Evolutionary conservation across 2,329 filamentous ascomycete genomes (phyloP).

Genomic region (Xenosphaeropsis pyriputrescens): DNA sequence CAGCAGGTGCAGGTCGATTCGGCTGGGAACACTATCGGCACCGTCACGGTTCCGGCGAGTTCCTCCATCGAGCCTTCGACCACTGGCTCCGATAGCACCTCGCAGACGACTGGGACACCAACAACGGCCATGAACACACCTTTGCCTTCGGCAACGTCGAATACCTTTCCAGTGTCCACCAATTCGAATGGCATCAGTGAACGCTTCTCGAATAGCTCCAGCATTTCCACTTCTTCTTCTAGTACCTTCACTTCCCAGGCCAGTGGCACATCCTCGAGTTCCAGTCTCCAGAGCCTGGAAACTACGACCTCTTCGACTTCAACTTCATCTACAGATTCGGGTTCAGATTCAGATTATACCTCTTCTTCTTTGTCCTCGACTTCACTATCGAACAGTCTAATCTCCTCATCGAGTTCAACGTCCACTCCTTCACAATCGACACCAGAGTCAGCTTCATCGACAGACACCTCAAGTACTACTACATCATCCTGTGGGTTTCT

Average conservation of each 20-base stretch:
- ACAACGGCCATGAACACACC: constrained; percentile 2
- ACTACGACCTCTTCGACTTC: no score
- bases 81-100: constrained; percentile 6
- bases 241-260: neutral
- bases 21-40: constrained; percentile 12
- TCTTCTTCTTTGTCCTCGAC: no score
- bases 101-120: constrained; percentile 1
- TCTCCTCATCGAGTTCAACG: neutral
- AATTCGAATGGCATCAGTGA: neutral
- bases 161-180: constrained; percentile 1
- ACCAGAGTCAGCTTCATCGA: neutral
- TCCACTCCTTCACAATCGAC: neutral
- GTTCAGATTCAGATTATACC: no score
- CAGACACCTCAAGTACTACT: neutral
- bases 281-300: no score
- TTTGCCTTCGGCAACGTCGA: constrained; percentile 4
- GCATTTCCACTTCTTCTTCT: constrained; percentile 3
- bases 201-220: constrained; percentile 3
- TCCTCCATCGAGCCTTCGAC: constrained; percentile 8
- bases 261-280: no score
- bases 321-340: no score
- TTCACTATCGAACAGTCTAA: no score
- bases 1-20: constrained; percentile 16
- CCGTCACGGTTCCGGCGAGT: neutral
- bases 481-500: neutral